Conservation (phyloP, 1,284 basidiomycete genomes). For the Trametes pubescens region DNA sequence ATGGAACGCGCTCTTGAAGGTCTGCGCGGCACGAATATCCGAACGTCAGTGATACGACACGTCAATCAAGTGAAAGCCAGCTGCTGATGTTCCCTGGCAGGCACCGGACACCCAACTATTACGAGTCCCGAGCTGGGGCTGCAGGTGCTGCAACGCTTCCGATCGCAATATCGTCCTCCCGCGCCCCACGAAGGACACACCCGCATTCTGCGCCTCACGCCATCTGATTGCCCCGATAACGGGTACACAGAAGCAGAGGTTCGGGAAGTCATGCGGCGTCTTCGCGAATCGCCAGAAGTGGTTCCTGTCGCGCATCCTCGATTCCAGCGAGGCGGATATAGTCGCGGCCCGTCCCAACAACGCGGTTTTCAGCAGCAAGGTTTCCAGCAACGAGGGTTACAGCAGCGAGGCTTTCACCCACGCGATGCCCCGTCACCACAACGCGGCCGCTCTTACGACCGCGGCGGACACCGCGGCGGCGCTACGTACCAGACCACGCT, state of each 20-base stretch:
- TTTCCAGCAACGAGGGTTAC: slow-evolving; percentile 10
- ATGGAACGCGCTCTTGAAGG: slow-evolving; percentile 45
- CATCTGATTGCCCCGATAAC: slow-evolving; percentile 56
- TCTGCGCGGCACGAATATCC: slow-evolving; percentile 60
- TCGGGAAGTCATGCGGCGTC: slow-evolving; percentile 55
- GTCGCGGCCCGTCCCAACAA: slow-evolving; percentile 5
- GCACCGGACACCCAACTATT: slow-evolving; percentile 76
- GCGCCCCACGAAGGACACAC: slow-evolving; percentile 64
- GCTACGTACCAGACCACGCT: slow-evolving; percentile 13
- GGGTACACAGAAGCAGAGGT: slow-evolving; percentile 61
- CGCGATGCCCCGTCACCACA: background rate
- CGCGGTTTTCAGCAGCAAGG: slow-evolving; percentile 6
- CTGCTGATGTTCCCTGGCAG: slow-evolving; percentile 46
- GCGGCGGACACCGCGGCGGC: slow-evolving; percentile 9
- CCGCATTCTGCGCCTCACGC: slow-evolving; percentile 60
- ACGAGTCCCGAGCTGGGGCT: slow-evolving; percentile 61
- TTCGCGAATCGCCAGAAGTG: slow-evolving; percentile 51
- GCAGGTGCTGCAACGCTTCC: slow-evolving; percentile 65
- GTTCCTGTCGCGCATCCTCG: background rate
- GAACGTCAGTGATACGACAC: slow-evolving; percentile 48
- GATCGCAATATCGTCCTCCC: slow-evolving; percentile 63
- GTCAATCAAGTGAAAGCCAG: background rate
- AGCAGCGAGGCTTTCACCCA: slow-evolving; percentile 2
- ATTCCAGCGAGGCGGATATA: background rate
- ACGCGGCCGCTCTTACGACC: slow-evolving; percentile 10